Evolutionary conservation across 2,329 filamentous ascomycete species (phyloP), one percentile per base, ranked within the genome.

Genomic region (Sclerotinia subarctica): DNA sequence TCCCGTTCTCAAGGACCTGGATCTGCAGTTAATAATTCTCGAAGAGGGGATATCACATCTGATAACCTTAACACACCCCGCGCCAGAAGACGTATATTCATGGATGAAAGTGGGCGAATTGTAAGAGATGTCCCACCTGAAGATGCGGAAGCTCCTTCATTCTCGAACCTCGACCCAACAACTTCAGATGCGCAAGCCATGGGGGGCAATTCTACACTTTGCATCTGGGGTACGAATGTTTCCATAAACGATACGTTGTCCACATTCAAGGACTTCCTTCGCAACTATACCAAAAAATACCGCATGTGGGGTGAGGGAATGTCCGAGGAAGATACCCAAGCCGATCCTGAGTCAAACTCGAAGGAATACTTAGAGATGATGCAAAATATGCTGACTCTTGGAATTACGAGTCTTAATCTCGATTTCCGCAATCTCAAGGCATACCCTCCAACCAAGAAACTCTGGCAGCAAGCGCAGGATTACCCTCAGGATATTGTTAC

Each of bases 171-270:
- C 72, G 85, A 97, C 73, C 93, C 93, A 0, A 90, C 90, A 71
- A 97, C 94, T 8, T 97, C 94, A 2, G 95, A 99, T 78, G 95
- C 95, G 0, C 91, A 97, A 76, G 87, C 85, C 0, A 86, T 97
- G 52, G 94, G 93, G 51, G 95, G 94, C 2, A 87, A 87, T 69
- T 92, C 91, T 51, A 90, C 90, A 67, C 88, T 90, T 73, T 87
- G 96, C 68, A 94, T 99, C 72, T 99, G 95, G 95, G 95, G 95
- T 78, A 99, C 95, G 54, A 98, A 96, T 51, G 92, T 99, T 62
- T 97, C 94, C 6, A 90, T 99, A 65, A 88, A 92, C 69, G 94
- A 98, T 78, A 93, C 93, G 0, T 91, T 96, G 78, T 87, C 88
- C 64, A 85, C 89, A 0, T 96, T 97, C 83, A 94, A 95, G 76